Evolutionary conservation across 495 filamentous ascomycete genomes (phyloP).

Genomic region (Aspergillus heteromorphus): DNA sequence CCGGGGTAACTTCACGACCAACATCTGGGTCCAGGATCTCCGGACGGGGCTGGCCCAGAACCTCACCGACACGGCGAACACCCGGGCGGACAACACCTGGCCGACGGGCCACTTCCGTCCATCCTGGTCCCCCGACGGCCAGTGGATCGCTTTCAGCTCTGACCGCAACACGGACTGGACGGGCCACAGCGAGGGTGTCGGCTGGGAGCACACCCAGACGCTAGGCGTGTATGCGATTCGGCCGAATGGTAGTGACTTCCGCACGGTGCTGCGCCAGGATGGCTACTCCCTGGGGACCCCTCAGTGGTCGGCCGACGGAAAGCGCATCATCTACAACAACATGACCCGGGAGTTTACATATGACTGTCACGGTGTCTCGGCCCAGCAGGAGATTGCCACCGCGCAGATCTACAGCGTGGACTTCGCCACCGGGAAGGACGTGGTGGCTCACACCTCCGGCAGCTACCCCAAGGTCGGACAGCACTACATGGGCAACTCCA

Average conservation of each 20-base stretch:
- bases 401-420: background rate
- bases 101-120: conserved; percentile 19
- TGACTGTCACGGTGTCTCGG: background rate
- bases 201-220: conserved; percentile 16
- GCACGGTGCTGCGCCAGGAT: background rate
- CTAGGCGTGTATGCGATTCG: conserved; percentile 10
- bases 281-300: conserved; percentile 11
- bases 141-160: conserved; percentile 13
- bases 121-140: conserved; percentile 22
- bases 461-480: conserved; percentile 2
- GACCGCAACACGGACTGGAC: conserved; percentile 17
- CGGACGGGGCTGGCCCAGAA: conserved; percentile 8
- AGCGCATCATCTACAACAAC: conserved; percentile 13
- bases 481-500: background rate
- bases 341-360: conserved; percentile 11
- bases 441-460: background rate
- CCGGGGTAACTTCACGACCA: conserved; percentile 7
- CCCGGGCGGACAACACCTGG: background rate
- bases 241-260: conserved; percentile 5
- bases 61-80: conserved; percentile 11
- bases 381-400: background rate
- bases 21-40: conserved; percentile 15
- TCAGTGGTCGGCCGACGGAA: conserved; percentile 16
- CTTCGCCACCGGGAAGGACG: background rate
- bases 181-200: conserved; percentile 7